These are phyloP conservation scores for Metschnikowia peoriensis DNA, from an alignment of 805 yeast species.

Conservation along the genomic window DNA sequence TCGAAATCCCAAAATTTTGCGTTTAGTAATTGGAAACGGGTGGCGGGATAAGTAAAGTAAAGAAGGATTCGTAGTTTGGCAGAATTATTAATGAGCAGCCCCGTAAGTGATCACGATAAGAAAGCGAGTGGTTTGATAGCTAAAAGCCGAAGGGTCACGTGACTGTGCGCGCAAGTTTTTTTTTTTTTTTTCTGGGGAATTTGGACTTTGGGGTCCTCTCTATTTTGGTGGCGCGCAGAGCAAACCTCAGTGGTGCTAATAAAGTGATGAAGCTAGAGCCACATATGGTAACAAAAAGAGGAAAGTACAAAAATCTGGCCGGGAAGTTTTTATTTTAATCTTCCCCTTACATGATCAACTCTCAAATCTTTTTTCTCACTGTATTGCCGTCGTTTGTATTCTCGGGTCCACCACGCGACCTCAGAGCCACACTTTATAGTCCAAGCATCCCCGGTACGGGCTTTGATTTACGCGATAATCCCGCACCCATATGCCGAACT, in stretches of 20 bases:
- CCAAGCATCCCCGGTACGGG: background rate
- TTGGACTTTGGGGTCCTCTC: background rate
- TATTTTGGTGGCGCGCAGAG: background rate
- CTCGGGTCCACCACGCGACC: background rate
- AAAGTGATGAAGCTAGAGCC: background rate
- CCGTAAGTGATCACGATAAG: conserved; percentile 9
- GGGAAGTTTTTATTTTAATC: background rate
- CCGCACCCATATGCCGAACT: background rate
- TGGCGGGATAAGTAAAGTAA: background rate
- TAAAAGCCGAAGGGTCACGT: background rate
- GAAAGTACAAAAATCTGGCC: background rate
- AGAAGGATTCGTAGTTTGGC: background rate
- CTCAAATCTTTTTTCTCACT: background rate
- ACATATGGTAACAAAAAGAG: background rate
- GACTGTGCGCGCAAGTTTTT: background rate
- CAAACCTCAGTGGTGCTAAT: background rate
- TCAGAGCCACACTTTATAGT: background rate
- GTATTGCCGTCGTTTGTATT: too few relatives aligned
- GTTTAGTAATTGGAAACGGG: background rate
- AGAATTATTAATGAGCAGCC: background rate
- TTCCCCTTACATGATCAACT: background rate
- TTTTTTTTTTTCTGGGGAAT: background rate
- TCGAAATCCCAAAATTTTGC: background rate
- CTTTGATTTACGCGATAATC: background rate
- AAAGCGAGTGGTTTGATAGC: conserved; percentile 2